These are phyloP conservation scores for Chlorella sp. DNA, from an alignment of 139 green algal genomes.

Conservation along the genomic window DNA sequence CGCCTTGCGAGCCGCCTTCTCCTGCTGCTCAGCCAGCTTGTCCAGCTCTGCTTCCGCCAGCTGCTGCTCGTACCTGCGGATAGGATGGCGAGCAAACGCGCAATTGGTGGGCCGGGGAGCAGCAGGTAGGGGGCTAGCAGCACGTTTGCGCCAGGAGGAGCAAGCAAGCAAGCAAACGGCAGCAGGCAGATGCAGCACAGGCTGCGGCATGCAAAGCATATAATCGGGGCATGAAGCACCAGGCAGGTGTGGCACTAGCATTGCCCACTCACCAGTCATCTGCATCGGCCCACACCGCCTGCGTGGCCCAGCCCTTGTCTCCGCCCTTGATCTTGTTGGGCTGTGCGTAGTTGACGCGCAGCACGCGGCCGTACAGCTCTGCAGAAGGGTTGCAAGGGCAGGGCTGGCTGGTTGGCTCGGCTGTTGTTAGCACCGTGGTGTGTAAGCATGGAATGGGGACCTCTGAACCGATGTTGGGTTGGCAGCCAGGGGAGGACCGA, in stretches of 20 bases:
- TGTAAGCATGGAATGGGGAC: too few species aligned
- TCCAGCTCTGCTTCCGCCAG: constrained; percentile 71
- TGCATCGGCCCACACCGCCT: constrained; percentile 79
- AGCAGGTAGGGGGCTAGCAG: too few species aligned
- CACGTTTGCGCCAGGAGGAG: neutral
- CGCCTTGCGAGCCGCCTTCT: constrained; percentile 24
- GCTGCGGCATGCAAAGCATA: too few species aligned
- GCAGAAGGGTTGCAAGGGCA: neutral
- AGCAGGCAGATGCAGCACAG: neutral
- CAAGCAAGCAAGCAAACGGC: neutral
- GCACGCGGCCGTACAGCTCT: constrained; percentile 72
- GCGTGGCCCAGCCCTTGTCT: constrained; percentile 82
- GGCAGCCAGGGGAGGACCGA: too few species aligned
- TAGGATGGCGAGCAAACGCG: neutral
- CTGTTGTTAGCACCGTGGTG: too few species aligned
- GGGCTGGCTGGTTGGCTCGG: too few species aligned
- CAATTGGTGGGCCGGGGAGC: neutral
- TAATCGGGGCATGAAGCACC: too few species aligned
- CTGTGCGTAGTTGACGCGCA: constrained; percentile 92
- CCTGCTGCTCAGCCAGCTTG: constrained; percentile 56
- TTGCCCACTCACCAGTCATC: constrained; percentile 68
- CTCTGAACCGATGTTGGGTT: too few species aligned
- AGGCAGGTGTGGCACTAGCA: too few species aligned
- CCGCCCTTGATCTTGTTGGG: constrained; percentile 95
- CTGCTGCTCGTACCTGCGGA: constrained; percentile 60